Conservation (phyloP, 2,329 filamentous ascomycete species). For the Cryphonectria naterciae region DNA sequence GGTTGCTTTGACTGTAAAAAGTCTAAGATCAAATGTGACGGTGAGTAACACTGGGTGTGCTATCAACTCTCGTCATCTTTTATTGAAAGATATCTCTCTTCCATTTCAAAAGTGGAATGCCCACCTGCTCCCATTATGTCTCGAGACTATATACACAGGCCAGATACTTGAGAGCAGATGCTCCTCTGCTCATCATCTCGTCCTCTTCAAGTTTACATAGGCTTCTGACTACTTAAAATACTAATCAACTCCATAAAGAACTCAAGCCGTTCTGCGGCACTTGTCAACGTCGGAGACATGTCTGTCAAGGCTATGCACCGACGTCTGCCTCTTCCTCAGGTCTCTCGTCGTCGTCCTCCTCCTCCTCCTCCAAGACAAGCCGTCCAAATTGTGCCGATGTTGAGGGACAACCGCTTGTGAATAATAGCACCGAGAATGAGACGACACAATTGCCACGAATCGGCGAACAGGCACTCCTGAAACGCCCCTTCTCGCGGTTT, state of each 20-base stretch:
- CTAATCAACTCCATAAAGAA: slow-evolving; percentile 3
- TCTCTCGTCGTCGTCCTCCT: not conserved
- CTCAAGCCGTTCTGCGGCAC: slow-evolving; percentile 36
- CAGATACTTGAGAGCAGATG: no score
- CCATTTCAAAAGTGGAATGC: not conserved
- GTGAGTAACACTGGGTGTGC: not conserved
- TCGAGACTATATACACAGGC: not conserved
- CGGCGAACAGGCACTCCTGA: not conserved
- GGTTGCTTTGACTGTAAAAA: slow-evolving; percentile 21
- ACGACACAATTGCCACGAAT: not conserved
- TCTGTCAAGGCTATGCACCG: slow-evolving; percentile 37
- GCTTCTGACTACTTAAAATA: not conserved
- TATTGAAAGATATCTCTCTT: not conserved
- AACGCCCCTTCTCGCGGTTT: not conserved
- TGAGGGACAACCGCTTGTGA: not conserved
- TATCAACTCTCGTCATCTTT: not conserved
- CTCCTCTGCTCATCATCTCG: not conserved
- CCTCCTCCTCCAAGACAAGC: not conserved
- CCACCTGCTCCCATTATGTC: not conserved
- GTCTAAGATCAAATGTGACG: slow-evolving; percentile 25
- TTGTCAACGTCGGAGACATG: slow-evolving; percentile 38
- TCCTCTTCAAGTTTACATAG: not conserved
- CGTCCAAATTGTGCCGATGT: not conserved
- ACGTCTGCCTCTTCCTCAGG: not conserved
- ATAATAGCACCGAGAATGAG: not conserved